Base-by-base conservation (phyloP, 768 basidiomycete genomes). In the Serpula lacrymans region DNA sequence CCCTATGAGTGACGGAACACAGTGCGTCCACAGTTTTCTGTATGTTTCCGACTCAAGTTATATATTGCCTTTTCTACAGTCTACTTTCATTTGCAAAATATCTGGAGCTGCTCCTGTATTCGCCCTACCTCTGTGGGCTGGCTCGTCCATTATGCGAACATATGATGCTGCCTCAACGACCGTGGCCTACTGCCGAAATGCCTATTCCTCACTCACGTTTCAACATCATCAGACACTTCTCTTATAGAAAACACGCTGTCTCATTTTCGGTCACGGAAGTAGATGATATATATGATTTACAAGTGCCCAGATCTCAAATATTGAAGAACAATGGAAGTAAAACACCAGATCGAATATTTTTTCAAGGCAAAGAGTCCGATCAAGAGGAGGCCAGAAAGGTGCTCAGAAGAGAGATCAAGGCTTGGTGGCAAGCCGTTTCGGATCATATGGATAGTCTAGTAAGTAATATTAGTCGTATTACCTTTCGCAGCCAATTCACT, bases 361-460 rank as follows among this genome's bases (percentile, higher is more conserved):
- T 25, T 32, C n/a, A 31, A 20, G 12, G 24, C 38, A 23, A 25
- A 43, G 17, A 24, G 26, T 26, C 28, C 44, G 20, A 33, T 42
- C 0, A 27, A 10, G 67, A 63, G 23, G 65, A 66, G 16, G 74
- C 74, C 45, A 79, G 72, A 56, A 67, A 67, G 27, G 48, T 58
- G 3, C 57, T 86, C n/a, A 58, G 80, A 42, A 59, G 67, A 40
- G 80, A 87, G 54, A 84, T 87, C 44, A 71, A 67, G 53, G 51
- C 47, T 23, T 86, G 82, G 80, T 87, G 83, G 83, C 75, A 79
- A 49, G 71, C 72, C 13, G 59, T 86, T 6, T 66, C 75, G 1
- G 76, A 78, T 39, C 72, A 79, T 53, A 63, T 88, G 46, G 78
- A 82, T 48, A 67, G 69, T 45, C 60, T 86, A 45, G 82, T 82